Conservation (phyloP, 345 rosid species). For the Brassica cretica region DNA sequence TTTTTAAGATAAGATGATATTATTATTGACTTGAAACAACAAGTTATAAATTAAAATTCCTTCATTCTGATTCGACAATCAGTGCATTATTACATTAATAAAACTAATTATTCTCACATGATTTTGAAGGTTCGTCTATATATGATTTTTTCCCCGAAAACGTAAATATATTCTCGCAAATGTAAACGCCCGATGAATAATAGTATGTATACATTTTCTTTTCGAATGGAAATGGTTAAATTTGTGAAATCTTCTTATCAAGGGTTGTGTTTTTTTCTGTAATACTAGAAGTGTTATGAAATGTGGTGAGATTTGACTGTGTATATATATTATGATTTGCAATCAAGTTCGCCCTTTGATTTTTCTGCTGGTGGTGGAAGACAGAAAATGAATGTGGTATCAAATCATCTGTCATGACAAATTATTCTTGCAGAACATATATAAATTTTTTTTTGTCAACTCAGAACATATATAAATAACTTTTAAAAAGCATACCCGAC, state of each 20-base stretch:
- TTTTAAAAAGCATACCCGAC: not conserved
- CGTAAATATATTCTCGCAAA: not conserved
- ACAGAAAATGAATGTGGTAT: constrained; percentile 40
- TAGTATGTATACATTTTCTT: not conserved
- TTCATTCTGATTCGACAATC: not conserved
- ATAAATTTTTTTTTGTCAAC: too few relatives aligned
- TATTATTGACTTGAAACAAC: not conserved
- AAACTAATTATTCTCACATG: not conserved
- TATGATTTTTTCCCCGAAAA: not conserved
- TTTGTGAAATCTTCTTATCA: not conserved
- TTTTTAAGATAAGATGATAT: not conserved
- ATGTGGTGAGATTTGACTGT: not conserved
- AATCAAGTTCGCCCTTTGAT: constrained; percentile 32
- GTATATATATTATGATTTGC: constrained; percentile 11
- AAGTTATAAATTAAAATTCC: constrained; percentile 1
- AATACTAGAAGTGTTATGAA: not conserved
- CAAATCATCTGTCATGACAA: constrained; percentile 42
- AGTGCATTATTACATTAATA: constrained; percentile 1
- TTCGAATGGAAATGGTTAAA: not conserved
- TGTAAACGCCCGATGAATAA: not conserved
- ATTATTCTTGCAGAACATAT: constrained; percentile 7
- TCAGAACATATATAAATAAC: not conserved
- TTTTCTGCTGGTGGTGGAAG: constrained; percentile 32
- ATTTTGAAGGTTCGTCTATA: not conserved
- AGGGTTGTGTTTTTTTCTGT: not conserved